A percentile compares a stretch with the other conserved stretches of the same genome.
Evolutionary conservation across 177 flowering plant species (phyloP).

Genomic region (Telopea speciosissima): DNA sequence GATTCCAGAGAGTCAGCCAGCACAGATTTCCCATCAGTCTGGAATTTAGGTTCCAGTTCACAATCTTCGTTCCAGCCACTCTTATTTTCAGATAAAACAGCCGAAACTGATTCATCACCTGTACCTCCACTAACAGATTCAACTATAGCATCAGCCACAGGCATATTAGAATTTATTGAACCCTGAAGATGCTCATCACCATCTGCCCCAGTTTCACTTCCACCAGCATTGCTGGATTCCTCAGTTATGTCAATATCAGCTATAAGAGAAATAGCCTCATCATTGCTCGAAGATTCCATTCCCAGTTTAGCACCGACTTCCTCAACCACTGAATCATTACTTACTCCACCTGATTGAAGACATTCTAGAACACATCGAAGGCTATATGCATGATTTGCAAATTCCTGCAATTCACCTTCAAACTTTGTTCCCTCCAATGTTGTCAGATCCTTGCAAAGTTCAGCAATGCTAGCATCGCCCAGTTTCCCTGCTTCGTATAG

Average conservation of each 20-base stretch:
- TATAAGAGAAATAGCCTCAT: conserved; percentile 27
- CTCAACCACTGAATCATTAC: conserved; percentile 29
- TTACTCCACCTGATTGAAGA: conserved; percentile 76
- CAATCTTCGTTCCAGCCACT: conserved; percentile 20
- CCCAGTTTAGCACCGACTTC: conserved; percentile 27
- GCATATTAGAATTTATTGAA: conserved; percentile 12
- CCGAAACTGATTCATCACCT: conserved; percentile 21
- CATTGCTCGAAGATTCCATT: conserved; percentile 20
- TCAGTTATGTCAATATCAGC: conserved; percentile 24
- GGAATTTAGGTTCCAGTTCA: conserved; percentile 21
- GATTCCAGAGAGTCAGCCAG: conserved; percentile 28
- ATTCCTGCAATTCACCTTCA: conserved; percentile 98
- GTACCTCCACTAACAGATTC: conserved; percentile 26
- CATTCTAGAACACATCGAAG: conserved; percentile 84
- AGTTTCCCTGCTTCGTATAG: conserved; percentile 94
- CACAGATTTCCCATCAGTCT: conserved; percentile 33
- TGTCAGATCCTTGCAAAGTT: conserved; percentile 87
- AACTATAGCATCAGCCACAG: conserved; percentile 21
- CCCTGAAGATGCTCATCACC: conserved; percentile 14
- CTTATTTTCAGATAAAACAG: conserved; percentile 20
- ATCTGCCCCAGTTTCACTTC: conserved; percentile 17
- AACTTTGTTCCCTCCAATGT: conserved; percentile 88
- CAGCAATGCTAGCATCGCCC: conserved; percentile 86
- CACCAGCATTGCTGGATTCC: conserved; percentile 14
- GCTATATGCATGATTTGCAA: conserved; percentile 95